Evolutionary conservation across 768 basidiomycete genomes (phyloP), one percentile per base, ranked within the genome.

Genomic region (Phylloporus scabripes): DNA sequence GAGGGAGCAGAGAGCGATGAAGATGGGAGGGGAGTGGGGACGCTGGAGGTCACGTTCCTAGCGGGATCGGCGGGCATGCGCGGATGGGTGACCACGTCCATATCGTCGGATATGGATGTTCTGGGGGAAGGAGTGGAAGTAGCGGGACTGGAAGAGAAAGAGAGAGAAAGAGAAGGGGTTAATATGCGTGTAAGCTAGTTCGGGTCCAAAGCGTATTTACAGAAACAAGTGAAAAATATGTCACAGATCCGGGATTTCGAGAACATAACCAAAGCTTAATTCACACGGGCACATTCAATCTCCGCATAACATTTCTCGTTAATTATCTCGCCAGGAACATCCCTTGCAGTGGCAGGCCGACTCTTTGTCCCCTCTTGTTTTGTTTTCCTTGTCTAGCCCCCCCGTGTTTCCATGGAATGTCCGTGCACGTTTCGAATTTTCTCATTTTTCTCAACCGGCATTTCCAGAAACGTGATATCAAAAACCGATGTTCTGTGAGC

Each of bases 211-310:
- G 54, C 61, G 66, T 64, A 68, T 68, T 66, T 66, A 69, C 67
- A 69, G 66, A 66, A 62, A 61, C 61, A 59, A 68, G 61, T 63
- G 63, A 61, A 69, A 66, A 69, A 68, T 67, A 67, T 67, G 67
- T 67, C 65, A 69, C 65, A 67, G 67, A 67, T 69, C 58, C 59
- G 65, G 67, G 63, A 69, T 59, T 68, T 66, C 64, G 62, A 66
- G 65, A 66, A 66, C 67, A 66, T 68, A 66, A 68, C 65, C 51
- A 69, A 65, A 65, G 66, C 54, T 37, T 55, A 65, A 58, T 66
- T 66, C 65, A 49, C 65, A 66, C 65, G 62, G 49, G 48, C 52
- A 54, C 33, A 51, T 68, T 69, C 59, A 63, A 67, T 60, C 65
- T 63, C 65, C 67, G 65, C 60, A 61, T 6, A 53, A 55, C 56